These are phyloP conservation scores for Cladophialophora bantiana DNA, from an alignment of 2,329 filamentous ascomycete genomes.

Conservation along the genomic window DNA sequence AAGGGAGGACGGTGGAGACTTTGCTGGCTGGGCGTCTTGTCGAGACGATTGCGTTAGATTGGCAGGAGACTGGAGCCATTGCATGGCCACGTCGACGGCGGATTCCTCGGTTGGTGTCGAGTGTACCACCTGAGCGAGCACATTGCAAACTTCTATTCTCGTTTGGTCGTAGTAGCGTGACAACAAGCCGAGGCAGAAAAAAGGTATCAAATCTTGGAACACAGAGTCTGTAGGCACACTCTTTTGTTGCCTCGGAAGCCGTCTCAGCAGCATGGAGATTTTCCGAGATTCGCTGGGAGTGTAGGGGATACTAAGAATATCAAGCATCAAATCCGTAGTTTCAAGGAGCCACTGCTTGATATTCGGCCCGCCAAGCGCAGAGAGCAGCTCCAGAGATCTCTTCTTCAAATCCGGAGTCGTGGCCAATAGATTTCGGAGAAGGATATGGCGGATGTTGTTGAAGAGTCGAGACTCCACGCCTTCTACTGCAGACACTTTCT, in stretches of 20 bases:
- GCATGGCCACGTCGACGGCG: conserved; percentile 74
- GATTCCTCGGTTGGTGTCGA: conserved; percentile 74
- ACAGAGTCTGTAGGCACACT: conserved; percentile 66
- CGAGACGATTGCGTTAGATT: neutral
- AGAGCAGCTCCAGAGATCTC: conserved; percentile 74
- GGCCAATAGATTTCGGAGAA: conserved; percentile 76
- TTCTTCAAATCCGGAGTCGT: conserved; percentile 77
- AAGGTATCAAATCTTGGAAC: conserved; percentile 75
- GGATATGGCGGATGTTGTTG: conserved; percentile 55
- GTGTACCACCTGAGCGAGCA: conserved; percentile 76
- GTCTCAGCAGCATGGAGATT: conserved; percentile 85
- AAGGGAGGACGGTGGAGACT: conserved; percentile 64
- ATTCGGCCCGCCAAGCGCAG: conserved; percentile 62
- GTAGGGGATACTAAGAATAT: conserved; percentile 81
- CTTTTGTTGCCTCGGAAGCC: conserved; percentile 71
- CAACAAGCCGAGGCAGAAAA: conserved; percentile 87
- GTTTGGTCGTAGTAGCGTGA: conserved; percentile 83
- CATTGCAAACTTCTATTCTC: conserved; percentile 82
- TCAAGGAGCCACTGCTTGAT: conserved; percentile 54
- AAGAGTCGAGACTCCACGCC: conserved; percentile 68
- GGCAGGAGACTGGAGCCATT: conserved; percentile 67
- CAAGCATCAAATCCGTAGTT: conserved; percentile 70
- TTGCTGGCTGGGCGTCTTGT: neutral
- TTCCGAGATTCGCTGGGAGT: conserved; percentile 76
- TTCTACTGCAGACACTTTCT: conserved; percentile 48